These are phyloP conservation scores for Neurospora sp. DNA, from an alignment of 495 filamentous ascomycete species.

Conservation along the genomic window DNA sequence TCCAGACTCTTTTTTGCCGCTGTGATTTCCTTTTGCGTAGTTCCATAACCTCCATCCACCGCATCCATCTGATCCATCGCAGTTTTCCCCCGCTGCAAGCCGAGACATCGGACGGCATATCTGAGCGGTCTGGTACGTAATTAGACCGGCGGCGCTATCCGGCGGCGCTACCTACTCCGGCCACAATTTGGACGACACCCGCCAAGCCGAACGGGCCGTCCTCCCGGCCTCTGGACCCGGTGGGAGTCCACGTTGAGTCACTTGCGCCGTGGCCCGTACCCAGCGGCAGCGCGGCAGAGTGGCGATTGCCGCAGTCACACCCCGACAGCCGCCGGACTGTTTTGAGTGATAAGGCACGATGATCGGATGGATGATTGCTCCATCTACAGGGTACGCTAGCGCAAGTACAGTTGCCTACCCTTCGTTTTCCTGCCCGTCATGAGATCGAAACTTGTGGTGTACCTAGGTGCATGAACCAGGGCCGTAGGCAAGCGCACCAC, in stretches of 20 bases:
- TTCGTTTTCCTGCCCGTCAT: background rate
- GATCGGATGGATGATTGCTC: background rate
- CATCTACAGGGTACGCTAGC: background rate
- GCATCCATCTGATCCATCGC: background rate
- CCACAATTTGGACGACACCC: background rate
- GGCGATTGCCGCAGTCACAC: background rate
- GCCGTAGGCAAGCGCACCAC: background rate
- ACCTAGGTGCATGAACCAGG: background rate
- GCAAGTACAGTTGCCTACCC: background rate
- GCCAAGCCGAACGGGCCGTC: background rate
- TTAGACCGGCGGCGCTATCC: background rate
- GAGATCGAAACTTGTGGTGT: background rate
- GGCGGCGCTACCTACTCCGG: background rate
- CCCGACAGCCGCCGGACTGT: background rate
- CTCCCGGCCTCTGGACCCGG: background rate
- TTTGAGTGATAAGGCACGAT: background rate
- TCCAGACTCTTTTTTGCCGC: background rate
- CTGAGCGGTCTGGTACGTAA: background rate
- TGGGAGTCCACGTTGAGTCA: background rate
- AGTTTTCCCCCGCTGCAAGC: background rate
- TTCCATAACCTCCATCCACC: background rate
- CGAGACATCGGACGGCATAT: background rate
- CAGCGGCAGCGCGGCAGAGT: background rate
- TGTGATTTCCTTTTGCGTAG: background rate
- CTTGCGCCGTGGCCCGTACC: background rate